Conservation (phyloP, 257 asterid genomes). For the Primulina tabacum region DNA sequence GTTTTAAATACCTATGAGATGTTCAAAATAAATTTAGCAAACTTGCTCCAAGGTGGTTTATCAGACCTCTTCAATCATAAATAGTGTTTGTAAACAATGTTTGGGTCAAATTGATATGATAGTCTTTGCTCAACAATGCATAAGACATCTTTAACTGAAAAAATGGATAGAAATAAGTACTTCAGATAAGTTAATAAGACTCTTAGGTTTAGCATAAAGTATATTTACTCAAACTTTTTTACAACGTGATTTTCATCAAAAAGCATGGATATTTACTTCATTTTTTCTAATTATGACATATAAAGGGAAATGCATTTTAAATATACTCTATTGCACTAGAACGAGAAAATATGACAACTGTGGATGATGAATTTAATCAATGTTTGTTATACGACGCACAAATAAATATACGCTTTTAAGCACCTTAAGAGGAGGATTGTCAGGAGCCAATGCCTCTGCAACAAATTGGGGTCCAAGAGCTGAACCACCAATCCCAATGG, state of each 20-base stretch:
- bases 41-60: too few relatives aligned
- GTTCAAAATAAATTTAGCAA: too few relatives aligned
- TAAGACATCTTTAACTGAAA: neutral
- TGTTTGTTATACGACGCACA: neutral
- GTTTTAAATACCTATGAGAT: neutral
- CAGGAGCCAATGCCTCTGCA: conserved; percentile 99
- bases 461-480: conserved; percentile 99
- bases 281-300: neutral
- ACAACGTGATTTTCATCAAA: neutral
- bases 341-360: neutral
- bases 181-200: neutral
- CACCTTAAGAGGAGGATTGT: conserved; percentile 99
- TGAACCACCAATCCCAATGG: conserved; percentile 98
- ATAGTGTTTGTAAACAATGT: too few relatives aligned
- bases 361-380: neutral
- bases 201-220: neutral
- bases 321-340: neutral
- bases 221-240: neutral
- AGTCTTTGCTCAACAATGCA: too few relatives aligned
- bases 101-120: too few relatives aligned
- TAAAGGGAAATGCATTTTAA: conserved; percentile 1
- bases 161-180: too few relatives aligned
- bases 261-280: neutral
- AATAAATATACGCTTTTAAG: conserved; percentile 9
- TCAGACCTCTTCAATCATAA: too few relatives aligned